These are phyloP conservation scores for Bonia amplexicaulis DNA, from an alignment of 176 grass and related monocot genomes.

Conservation along the genomic window DNA sequence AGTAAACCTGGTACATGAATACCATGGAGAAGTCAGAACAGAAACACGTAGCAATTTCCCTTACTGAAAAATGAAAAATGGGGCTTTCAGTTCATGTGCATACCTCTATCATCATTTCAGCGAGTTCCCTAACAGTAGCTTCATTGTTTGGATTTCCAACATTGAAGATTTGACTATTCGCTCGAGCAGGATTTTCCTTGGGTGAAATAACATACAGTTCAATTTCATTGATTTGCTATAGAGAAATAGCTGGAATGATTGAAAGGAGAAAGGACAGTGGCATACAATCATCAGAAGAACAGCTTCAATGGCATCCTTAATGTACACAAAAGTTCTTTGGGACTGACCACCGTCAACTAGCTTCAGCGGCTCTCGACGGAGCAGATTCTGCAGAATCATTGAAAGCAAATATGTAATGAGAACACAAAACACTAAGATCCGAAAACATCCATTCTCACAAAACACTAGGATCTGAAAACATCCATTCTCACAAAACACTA, in stretches of 20 bases:
- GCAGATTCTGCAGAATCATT: constrained; percentile 60
- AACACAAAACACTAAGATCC: no score
- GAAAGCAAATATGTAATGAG: no score
- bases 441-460: no score
- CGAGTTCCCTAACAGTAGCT: constrained; percentile 82
- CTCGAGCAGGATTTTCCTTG: constrained; percentile 81
- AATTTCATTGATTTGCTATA: no score
- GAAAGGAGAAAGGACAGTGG: no score
- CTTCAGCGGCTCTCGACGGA: constrained; percentile 78
- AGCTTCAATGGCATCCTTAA: constrained; percentile 98
- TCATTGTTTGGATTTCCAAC: constrained; percentile 96
- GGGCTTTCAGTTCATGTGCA: not conserved
- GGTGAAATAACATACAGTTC: no score
- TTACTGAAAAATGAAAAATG: no score
- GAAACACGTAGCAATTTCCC: no score
- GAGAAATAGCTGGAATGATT: no score
- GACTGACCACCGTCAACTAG: constrained; percentile 87
- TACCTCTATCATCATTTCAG: constrained; percentile 93
- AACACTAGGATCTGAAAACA: no score
- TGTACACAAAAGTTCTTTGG: constrained; percentile 94
- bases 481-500: no score
- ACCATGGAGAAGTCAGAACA: no score
- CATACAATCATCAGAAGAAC: constrained; percentile 85
- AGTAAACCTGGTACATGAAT: constrained; percentile 60
- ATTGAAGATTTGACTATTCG: constrained; percentile 92